Conservation (phyloP, 164 flowering plant genomes). For the Dillenia suffruticosa region DNA sequence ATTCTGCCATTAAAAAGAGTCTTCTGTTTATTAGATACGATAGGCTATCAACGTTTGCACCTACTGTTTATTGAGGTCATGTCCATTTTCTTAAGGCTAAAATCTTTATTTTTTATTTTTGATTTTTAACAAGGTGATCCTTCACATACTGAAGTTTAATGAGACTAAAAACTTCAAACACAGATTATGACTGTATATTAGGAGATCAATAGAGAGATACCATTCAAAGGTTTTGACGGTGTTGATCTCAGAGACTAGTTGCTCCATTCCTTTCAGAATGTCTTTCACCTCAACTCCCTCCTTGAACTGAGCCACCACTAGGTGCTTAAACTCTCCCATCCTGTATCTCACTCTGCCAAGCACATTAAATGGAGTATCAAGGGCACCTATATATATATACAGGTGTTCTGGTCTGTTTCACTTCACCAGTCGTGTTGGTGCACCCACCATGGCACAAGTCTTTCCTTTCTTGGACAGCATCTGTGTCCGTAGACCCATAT, state of each 20-base stretch:
- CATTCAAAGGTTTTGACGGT: slow-evolving; percentile 75
- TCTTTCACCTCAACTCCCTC: slow-evolving; percentile 70
- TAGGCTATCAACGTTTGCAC: too few species aligned
- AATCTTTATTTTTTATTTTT: too few species aligned
- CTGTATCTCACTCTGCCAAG: too few species aligned
- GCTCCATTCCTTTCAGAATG: slow-evolving; percentile 61
- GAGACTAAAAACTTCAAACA: too few species aligned
- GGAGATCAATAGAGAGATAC: slow-evolving; percentile 22
- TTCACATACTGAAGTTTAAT: too few species aligned
- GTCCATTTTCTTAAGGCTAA: too few species aligned
- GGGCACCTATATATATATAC: not conserved
- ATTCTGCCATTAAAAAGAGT: too few species aligned
- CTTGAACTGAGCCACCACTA: slow-evolving; percentile 86
- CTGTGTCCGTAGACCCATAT: slow-evolving; percentile 5
- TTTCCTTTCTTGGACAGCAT: slow-evolving; percentile 18
- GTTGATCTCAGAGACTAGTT: slow-evolving; percentile 55
- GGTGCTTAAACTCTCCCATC: slow-evolving; percentile 71
- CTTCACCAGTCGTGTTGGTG: slow-evolving; percentile 5
- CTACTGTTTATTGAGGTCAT: too few species aligned
- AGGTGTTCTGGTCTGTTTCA: slow-evolving; percentile 8
- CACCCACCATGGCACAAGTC: slow-evolving; percentile 1
- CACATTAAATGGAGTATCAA: too few species aligned
- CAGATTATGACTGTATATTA: too few species aligned
- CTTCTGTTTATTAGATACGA: too few species aligned
- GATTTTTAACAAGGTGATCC: too few species aligned